Evolutionary conservation across 768 basidiomycete genomes (phyloP).

Genomic region (Psilocybe cubensis): DNA sequence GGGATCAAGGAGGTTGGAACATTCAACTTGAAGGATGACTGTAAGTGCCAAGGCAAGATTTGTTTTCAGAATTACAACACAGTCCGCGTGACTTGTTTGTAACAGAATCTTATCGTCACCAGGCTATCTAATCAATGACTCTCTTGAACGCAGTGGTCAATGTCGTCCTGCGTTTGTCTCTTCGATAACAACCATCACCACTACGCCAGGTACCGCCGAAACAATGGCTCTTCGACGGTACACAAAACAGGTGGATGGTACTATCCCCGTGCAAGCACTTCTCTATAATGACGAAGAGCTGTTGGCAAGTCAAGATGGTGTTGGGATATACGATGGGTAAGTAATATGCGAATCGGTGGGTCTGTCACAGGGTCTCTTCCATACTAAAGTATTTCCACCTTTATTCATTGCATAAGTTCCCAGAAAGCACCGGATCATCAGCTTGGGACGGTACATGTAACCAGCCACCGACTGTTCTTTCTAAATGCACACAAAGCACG

Average conservation of each 20-base stretch:
- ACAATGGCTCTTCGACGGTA: constrained; percentile 60
- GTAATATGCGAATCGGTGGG: constrained; percentile 28
- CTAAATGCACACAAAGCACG: constrained; percentile 55
- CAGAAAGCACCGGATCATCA: constrained; percentile 87
- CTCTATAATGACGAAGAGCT: constrained; percentile 84
- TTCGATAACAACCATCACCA: not conserved
- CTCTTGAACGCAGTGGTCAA: not conserved
- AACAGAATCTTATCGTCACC: not conserved
- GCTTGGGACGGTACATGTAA: constrained; percentile 69
- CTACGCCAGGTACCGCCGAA: not conserved
- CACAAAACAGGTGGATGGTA: constrained; percentile 66
- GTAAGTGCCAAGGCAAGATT: constrained; percentile 1
- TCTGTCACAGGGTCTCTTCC: constrained; percentile 9
- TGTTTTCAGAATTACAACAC: constrained; percentile 3
- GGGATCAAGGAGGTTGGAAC: not conserved
- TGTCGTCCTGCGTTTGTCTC: not conserved
- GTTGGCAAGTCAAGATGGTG: constrained; percentile 70
- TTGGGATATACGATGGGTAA: constrained; percentile 94
- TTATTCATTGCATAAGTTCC: constrained; percentile 51
- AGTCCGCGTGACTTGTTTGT: constrained; percentile 4
- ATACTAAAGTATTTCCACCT: constrained; percentile 3
- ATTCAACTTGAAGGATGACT: constrained; percentile 1
- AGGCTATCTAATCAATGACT: not conserved
- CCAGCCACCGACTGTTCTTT: constrained; percentile 88
- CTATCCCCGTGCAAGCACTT: constrained; percentile 76